Conservation (phyloP, 225 moss, liverwort and hornwort genomes). For the Straminergon stramineum region DNA sequence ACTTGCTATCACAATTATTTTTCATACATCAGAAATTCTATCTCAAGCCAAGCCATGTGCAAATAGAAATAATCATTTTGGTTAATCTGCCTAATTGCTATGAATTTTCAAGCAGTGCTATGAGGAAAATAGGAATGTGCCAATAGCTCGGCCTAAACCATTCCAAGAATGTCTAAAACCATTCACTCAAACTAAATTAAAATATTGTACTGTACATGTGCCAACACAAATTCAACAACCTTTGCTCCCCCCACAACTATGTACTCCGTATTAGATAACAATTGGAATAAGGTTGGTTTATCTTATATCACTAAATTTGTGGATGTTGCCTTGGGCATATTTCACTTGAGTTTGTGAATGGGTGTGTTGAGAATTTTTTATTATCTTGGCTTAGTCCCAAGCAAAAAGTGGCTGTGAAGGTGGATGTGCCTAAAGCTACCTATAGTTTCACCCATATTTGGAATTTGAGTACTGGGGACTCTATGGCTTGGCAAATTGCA, state of each 20-base stretch:
- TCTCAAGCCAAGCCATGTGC: background rate
- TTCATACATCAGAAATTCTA: background rate
- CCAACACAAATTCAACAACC: background rate
- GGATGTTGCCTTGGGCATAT: background rate
- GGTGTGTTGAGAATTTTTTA: too few relatives aligned
- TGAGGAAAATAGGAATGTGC: background rate
- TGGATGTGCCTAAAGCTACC: background rate
- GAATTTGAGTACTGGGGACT: background rate
- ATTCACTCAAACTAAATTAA: background rate
- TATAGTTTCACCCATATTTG: background rate
- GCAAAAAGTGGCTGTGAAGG: background rate
- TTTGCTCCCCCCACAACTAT: background rate
- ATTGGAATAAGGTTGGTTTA: background rate
- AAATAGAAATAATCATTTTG: background rate
- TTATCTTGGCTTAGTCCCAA: background rate
- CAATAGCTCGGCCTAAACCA: background rate
- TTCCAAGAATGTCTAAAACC: background rate
- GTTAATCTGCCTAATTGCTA: background rate
- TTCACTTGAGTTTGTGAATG: background rate
- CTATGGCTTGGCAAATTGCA: too few relatives aligned
- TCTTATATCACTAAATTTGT: background rate
- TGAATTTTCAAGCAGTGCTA: background rate
- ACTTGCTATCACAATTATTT: background rate
- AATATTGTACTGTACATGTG: background rate
- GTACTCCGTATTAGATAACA: too few relatives aligned